Base-by-base conservation (phyloP, 805 yeast genomes). In the Helenozyma baotianmanensis region DNA sequence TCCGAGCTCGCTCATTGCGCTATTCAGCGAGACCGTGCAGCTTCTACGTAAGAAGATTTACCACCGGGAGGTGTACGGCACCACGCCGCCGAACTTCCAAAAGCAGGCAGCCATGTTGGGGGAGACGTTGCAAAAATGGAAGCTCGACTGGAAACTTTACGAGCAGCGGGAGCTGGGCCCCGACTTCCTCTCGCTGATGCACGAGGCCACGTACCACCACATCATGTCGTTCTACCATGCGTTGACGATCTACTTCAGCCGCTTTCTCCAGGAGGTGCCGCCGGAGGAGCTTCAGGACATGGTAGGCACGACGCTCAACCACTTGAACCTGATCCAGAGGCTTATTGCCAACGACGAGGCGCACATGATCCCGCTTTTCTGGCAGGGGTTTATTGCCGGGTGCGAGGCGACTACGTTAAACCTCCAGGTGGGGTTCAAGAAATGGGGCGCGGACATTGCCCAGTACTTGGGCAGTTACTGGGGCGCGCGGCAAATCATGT, bases 301-400 rank as follows among this genome's bases (percentile, higher is more conserved):
- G 34, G 85, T 84, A 2, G 70, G 64, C 26, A 64, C 68, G 23
- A 82, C 84, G 2, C 63, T 86, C 31, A 60, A 66, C 15, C 87
- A 82, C 50, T 60, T 86, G 43, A 77, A 80, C 47, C 64, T 70
- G 35, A 72, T 87, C 35, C 83, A 78, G 36, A 51, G 55, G 25
- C 60, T 84, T 30, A 76, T 80, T 21, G 70, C 72, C 6, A 59
- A 68, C 14, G 78, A 74, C 16, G 62, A 65, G 32, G 77, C 80
- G 1, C 72, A 81, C 14, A 76, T 77, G 31, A 75, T 81, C 22
- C 95, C 96, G 4, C 61, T 85, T 21, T 78, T 85, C 47, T 87
- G 95, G 92, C 90, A 83, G 50, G 94, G 92, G 0, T 87, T 87
- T 45, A 80, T 87, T 27, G 88, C 90, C 1, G 95, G 94, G 0